These are phyloP conservation scores for Bryopsis sp. DNA, from an alignment of 139 green algal species.

Conservation along the genomic window DNA sequence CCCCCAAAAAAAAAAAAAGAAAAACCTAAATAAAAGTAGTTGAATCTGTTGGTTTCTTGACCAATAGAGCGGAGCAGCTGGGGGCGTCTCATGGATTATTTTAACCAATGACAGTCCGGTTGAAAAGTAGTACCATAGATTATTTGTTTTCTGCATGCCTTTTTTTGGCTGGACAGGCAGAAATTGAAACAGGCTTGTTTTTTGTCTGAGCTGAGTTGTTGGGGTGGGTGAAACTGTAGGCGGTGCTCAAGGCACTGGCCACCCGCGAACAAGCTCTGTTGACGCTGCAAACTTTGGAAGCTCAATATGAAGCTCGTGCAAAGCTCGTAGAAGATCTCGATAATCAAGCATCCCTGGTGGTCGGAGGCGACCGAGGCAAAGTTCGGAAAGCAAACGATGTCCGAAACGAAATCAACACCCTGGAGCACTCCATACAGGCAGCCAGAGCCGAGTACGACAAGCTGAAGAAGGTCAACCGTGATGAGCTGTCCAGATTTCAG, in stretches of 20 bases:
- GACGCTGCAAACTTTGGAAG: slow-evolving; percentile 39
- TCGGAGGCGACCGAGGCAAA: slow-evolving; percentile 27
- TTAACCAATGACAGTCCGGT: too few species aligned
- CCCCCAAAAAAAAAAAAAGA: too few species aligned
- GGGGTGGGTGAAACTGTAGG: slow-evolving; percentile 21
- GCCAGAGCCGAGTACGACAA: slow-evolving; percentile 42
- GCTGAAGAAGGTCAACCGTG: slow-evolving; percentile 39
- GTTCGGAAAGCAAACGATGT: slow-evolving; percentile 22
- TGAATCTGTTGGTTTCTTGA: too few species aligned
- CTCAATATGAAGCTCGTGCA: slow-evolving; percentile 34
- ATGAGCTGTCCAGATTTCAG: slow-evolving; percentile 18
- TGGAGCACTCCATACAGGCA: slow-evolving; percentile 36
- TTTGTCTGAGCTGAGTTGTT: background rate
- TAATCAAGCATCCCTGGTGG: slow-evolving; percentile 23
- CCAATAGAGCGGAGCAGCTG: too few species aligned
- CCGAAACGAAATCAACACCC: slow-evolving; percentile 28
- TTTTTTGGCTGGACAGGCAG: too few species aligned
- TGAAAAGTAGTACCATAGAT: too few species aligned
- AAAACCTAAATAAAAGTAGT: too few species aligned
- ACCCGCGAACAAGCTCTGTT: slow-evolving; percentile 53
- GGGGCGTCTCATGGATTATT: too few species aligned
- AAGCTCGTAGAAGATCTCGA: slow-evolving; percentile 33
- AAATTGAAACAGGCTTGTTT: too few species aligned
- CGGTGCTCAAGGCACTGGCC: slow-evolving; percentile 34
- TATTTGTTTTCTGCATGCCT: too few species aligned